Percentiles rank a stretch among this genome's conserved stretches.
These are phyloP conservation scores for Aspergillus cristatus DNA, from an alignment of 495 filamentous ascomycete genomes.

Conservation along the genomic window DNA sequence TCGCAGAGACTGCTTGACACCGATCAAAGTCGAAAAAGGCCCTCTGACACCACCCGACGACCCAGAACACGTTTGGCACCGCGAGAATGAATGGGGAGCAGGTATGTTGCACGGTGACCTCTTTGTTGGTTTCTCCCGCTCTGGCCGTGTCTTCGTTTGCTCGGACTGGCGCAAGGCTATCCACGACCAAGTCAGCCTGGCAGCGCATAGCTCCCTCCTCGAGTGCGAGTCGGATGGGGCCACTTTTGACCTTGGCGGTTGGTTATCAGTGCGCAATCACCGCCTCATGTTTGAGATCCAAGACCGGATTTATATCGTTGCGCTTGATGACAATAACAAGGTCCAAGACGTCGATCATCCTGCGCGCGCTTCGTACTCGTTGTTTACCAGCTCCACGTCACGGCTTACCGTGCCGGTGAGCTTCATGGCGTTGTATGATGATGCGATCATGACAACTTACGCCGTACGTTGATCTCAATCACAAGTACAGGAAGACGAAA, in stretches of 20 bases:
- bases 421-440: constrained; percentile 31
- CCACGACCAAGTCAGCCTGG: constrained; percentile 11
- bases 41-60: constrained; percentile 3
- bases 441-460: constrained; percentile 32
- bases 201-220: constrained; percentile 17
- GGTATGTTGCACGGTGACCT: constrained; percentile 28
- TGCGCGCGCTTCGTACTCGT: constrained; percentile 23
- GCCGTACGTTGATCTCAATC: constrained; percentile 18
- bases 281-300: constrained; percentile 36
- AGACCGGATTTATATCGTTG: constrained; percentile 27
- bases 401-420: constrained; percentile 31
- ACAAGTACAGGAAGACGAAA: not conserved
- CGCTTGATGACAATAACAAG: constrained; percentile 22
- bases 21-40: constrained; percentile 16
- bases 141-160: constrained; percentile 30
- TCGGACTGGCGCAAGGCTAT: constrained; percentile 30
- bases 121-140: constrained; percentile 31
- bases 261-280: constrained; percentile 31
- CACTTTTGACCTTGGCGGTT: constrained; percentile 30
- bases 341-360: constrained; percentile 20
- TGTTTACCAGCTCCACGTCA: constrained; percentile 25
- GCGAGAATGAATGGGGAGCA: constrained; percentile 31
- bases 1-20: constrained; percentile 15
- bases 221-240: constrained; percentile 30
- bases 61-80: constrained; percentile 18